Evolutionary conservation across 139 green algal species (phyloP).

Genomic region (Closterium sp.): DNA sequence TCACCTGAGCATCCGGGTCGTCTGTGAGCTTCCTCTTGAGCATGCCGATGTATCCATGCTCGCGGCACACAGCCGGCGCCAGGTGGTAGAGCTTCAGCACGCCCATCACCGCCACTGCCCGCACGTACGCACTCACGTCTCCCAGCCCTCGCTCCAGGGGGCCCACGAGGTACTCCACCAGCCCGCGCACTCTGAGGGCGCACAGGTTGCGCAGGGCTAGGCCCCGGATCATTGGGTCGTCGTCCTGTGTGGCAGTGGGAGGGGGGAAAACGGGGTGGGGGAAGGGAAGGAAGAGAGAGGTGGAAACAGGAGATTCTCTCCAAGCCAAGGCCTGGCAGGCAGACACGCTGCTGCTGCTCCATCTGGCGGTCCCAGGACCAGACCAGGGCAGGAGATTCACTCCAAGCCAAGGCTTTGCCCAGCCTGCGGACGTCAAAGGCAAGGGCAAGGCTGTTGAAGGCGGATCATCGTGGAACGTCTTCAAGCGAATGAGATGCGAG

Average conservation of each 20-base stretch:
- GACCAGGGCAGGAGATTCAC: too few relatives aligned
- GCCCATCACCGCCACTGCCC: slow-evolving; percentile 84
- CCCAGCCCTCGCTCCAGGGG: slow-evolving; percentile 30
- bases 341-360: too few relatives aligned
- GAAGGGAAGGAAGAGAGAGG: too few relatives aligned
- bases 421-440: too few relatives aligned
- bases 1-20: slow-evolving; percentile 67
- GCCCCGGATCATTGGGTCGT: slow-evolving; percentile 90
- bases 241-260: slow-evolving; percentile 53
- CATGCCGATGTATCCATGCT: slow-evolving; percentile 58
- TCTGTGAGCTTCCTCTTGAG: slow-evolving; percentile 67
- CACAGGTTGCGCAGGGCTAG: slow-evolving; percentile 88
- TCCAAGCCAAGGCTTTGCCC: too few relatives aligned
- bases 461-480: too few relatives aligned
- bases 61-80: slow-evolving; percentile 53
- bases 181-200: slow-evolving; percentile 82
- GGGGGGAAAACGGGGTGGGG: background rate
- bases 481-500: too few relatives aligned
- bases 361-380: too few relatives aligned
- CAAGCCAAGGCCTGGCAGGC: too few relatives aligned
- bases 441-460: too few relatives aligned
- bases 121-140: slow-evolving; percentile 85
- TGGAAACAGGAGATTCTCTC: too few relatives aligned
- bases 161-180: slow-evolving; percentile 93
- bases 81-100: slow-evolving; percentile 82